phyloP scores from a whole-genome alignment of 2,329 filamentous ascomycete species.

The Nigrograna mackinnonii region DNA sequence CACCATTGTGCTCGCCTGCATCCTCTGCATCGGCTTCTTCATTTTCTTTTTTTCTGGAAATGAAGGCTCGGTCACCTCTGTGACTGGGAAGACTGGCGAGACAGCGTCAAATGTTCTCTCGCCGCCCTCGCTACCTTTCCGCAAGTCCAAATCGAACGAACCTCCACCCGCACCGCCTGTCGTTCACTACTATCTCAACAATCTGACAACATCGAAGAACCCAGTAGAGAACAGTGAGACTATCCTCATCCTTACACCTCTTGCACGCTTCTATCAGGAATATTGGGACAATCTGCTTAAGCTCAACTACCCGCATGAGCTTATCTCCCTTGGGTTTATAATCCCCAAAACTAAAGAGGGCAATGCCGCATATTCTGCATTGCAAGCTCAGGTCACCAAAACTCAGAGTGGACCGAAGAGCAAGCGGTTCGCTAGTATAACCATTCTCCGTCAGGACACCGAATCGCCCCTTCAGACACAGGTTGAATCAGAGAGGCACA shows the following conservation, averaged over 20 bases:
- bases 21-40: conserved; percentile 68
- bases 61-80: conserved; percentile 54
- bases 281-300: conserved; percentile 94
- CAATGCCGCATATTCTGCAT: conserved; percentile 77
- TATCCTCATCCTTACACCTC: conserved; percentile 87
- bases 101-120: conserved; percentile 72
- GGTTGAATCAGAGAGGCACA: conserved; percentile 86
- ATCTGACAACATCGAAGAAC: conserved; percentile 79
- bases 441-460: conserved; percentile 94
- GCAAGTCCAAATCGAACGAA: conserved; percentile 63
- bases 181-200: conserved; percentile 92
- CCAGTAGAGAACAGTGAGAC: conserved; percentile 81
- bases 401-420: conserved; percentile 83
- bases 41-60: conserved; percentile 66
- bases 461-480: conserved; percentile 81
- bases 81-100: conserved; percentile 52
- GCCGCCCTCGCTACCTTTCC: conserved; percentile 74
- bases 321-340: conserved; percentile 95
- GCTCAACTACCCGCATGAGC: conserved; percentile 86
- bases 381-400: conserved; percentile 83
- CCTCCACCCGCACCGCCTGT: conserved; percentile 76
- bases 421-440: conserved; percentile 87
- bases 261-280: conserved; percentile 88
- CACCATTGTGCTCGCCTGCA: conserved; percentile 71
- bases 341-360: conserved; percentile 90